phyloP scores from a whole-genome alignment of 2,329 filamentous ascomycete genomes.

The Herpomyces periplanetae region DNA sequence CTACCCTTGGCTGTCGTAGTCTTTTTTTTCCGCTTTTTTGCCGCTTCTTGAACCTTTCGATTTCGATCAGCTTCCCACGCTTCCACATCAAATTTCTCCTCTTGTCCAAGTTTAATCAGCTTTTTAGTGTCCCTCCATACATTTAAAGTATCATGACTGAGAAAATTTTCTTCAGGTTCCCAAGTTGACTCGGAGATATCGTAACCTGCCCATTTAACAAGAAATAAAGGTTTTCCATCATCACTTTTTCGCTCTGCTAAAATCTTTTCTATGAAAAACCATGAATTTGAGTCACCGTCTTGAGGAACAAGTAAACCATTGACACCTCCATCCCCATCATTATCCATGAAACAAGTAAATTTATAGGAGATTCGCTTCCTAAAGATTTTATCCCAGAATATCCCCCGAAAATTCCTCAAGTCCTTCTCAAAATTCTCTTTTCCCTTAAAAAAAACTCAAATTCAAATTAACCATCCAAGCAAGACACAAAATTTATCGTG shows the following conservation, averaged over 20 bases:
- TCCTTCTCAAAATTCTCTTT: constrained; percentile 2
- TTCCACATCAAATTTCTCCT: constrained; percentile 6
- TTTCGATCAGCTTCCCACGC: constrained; percentile 6
- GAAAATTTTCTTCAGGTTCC: constrained; percentile 11
- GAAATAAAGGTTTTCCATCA: constrained; percentile 10
- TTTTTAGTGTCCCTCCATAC: constrained; percentile 8
- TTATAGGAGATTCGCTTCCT: constrained; percentile 5
- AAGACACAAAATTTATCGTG: no score
- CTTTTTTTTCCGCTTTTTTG: constrained; percentile 4
- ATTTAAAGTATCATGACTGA: constrained; percentile 7
- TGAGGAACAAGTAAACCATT: constrained; percentile 15
- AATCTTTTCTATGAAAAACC: background rate
- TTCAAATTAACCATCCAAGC: no score
- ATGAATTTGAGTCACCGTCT: constrained; percentile 8
- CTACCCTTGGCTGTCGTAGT: constrained; percentile 5
- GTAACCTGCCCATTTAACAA: constrained; percentile 24
- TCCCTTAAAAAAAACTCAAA: no score
- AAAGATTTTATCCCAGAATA: constrained; percentile 5
- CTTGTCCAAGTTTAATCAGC: constrained; percentile 6
- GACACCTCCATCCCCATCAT: constrained; percentile 14
- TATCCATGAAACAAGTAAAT: constrained; percentile 5
- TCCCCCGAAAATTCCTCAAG: constrained; percentile 4
- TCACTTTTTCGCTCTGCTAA: constrained; percentile 4
- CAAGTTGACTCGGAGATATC: constrained; percentile 15
- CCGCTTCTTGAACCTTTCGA: constrained; percentile 4